Base-by-base conservation (phyloP, 2,329 filamentous ascomycete species). In the Huntiella savannae region DNA sequence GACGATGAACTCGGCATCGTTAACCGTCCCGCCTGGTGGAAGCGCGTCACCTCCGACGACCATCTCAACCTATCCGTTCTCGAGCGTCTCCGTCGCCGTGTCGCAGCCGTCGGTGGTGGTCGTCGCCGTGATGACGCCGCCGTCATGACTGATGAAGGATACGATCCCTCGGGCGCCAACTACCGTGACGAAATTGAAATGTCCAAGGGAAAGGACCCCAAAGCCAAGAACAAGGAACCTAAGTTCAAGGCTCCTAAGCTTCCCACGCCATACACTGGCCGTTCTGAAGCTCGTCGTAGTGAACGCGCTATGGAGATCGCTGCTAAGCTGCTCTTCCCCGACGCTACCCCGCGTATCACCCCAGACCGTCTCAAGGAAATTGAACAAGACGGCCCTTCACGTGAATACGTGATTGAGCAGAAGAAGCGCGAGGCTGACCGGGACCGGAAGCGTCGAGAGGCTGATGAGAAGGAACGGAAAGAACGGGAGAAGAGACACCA, bases 1-100 rank as follows among this genome's bases (percentile, higher is more conserved):
- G 75, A 83, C 55, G 65, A 63, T 4, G 74, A 79, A 45, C 66
- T 83, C 7, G 76, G 77, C 44, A 60, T 78, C 45, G 63, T 68
- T 7, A 62, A 66, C 45, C 77, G 75, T 56, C 79, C 79, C 0
- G 67, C 67, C 4, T 83, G 79, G 79, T 83, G 79, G 79, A 64
- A 63, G 13, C 67, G 71, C 37, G 56, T 68, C 38, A 64, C 67
- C 38, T 66, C 65, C 41, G 65, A 71, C 5, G 58, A 64, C 5
- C 58, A 62, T 42, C 55, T 62, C 22, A 58, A 60, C 46, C 56
- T 59, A 47, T 57, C 54, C 42, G 63, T 75, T 60, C 65, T 68
- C 42, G 71, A 75, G 50, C 65, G 64, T 49, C 68, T 75, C 38
- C 58, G 65, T 41, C 65, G 66, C 46, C 75, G 75, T 47, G 71